These are phyloP conservation scores for Pulicaria dysenterica DNA, from an alignment of 129 eudicot species.

Conservation along the genomic window DNA sequence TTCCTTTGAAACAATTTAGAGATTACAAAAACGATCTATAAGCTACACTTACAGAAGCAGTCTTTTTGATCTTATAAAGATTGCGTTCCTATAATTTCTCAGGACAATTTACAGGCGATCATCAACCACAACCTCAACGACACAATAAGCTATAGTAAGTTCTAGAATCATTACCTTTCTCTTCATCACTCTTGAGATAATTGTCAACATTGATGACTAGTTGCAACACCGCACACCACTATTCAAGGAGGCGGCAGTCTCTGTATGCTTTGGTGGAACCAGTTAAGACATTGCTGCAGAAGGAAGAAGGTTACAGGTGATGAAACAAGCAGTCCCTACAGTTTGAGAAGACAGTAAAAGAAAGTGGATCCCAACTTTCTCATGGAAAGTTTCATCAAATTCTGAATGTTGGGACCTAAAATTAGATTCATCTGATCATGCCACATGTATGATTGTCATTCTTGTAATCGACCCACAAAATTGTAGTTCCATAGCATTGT, in stretches of 20 bases:
- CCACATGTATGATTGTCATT: neutral
- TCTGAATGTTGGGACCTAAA: neutral
- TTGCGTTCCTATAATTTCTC: too few species aligned
- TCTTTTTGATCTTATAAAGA: too few species aligned
- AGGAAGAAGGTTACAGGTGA: neutral
- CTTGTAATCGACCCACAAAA: neutral
- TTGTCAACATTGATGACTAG: too few species aligned
- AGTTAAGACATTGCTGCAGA: slow-evolving; percentile 16
- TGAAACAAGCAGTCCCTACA: slow-evolving; percentile 1
- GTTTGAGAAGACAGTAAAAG: neutral
- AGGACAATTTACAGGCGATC: too few species aligned
- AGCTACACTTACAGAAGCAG: too few species aligned
- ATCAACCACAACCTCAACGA: too few species aligned
- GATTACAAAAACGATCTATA: too few species aligned
- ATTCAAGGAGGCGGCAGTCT: neutral
- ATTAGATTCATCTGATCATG: neutral
- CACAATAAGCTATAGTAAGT: too few species aligned
- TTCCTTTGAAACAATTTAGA: too few species aligned
- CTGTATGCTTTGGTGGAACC: neutral
- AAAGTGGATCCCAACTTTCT: neutral
- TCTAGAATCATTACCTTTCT: too few species aligned
- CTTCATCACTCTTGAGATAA: too few species aligned
- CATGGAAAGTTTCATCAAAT: neutral
- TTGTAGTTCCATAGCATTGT: slow-evolving; percentile 1
- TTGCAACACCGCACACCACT: too few species aligned